Evolutionary conservation across 1,284 basidiomycete genomes (phyloP), one percentile per base, ranked within the genome.

Genomic region (Trichosporon sp.): DNA sequence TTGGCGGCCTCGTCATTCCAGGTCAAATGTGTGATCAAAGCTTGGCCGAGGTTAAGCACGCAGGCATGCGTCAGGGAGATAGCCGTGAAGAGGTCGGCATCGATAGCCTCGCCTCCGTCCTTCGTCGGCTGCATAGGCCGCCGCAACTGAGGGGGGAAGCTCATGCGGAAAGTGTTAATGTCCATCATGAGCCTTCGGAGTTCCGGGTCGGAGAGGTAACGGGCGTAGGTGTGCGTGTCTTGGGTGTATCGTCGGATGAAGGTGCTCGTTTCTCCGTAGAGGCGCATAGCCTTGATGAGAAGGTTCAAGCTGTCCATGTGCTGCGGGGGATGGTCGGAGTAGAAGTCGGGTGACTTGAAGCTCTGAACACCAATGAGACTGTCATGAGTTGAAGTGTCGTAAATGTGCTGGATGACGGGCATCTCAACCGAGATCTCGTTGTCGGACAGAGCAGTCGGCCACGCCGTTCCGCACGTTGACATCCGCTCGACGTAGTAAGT

Each of bases 231-330:
- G 65, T 80, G 78, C 1, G 64, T 44, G 8, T 76, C 77, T 1
- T 77, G 74, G 21, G 73, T 70, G 65, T 82, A 82, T 21, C 47
- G 51, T 9, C 80, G 71, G 69, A 79, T 76, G 60, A 79, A 82
- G 2, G 64, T 64, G 27, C 71, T 72, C 8, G 78, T 74, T 15
- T 78, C 76, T 3, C 73, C 70, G 90, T 92, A 64, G 85, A 87
- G 31, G 78, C 84, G 67, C 88, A 90, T 67, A 86, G 88, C 2
- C 71, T 81, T 78, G 88, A 93, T 75, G 75, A 81, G 27, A 88
- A 93, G 70, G 88, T 90, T 5, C 83, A 86, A 44, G 85, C 90
- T 35, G 83, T 79, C 79, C 11, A 68, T 34, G 66, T 79, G 78
- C 27, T 71, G 66, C 1, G 74, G 70, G 0, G 78, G 78, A 53